These are phyloP conservation scores for Metarhizium album DNA, from an alignment of 2,329 filamentous ascomycete species.

Conservation along the genomic window DNA sequence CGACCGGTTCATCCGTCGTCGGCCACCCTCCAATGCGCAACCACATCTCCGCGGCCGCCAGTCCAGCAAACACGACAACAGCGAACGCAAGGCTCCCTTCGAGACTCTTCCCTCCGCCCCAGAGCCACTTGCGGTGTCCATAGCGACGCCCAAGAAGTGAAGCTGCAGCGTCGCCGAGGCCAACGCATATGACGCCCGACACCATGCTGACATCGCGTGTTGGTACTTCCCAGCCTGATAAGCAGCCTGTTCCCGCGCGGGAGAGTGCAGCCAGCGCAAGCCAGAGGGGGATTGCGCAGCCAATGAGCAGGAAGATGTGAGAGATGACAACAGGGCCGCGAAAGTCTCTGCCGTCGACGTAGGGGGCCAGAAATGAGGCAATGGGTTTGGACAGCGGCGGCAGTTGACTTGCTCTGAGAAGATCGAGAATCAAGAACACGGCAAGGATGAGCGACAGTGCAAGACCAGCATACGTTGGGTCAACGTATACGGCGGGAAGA, in stretches of 20 bases:
- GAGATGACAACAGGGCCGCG: constrained; percentile 90
- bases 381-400: constrained; percentile 81
- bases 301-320: constrained; percentile 90
- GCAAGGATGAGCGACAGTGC: constrained; percentile 71
- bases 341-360: constrained; percentile 88
- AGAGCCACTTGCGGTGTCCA: constrained; percentile 84
- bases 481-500: constrained; percentile 73
- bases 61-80: constrained; percentile 62
- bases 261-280: constrained; percentile 63
- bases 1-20: constrained; percentile 31
- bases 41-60: constrained; percentile 63
- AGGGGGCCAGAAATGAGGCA: constrained; percentile 79
- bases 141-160: constrained; percentile 81
- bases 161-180: constrained; percentile 88
- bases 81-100: constrained; percentile 82
- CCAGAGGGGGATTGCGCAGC: constrained; percentile 92
- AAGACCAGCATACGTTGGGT: constrained; percentile 72
- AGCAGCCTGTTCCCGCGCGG: constrained; percentile 42
- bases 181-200: constrained; percentile 85
- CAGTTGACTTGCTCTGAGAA: constrained; percentile 82
- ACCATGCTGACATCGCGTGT: constrained; percentile 79
- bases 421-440: constrained; percentile 78
- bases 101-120: constrained; percentile 91
- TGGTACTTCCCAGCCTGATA: constrained; percentile 64
- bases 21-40: constrained; percentile 68